Evolutionary conservation across 768 basidiomycete genomes (phyloP).

Genomic region (Amyloporia xantha): DNA sequence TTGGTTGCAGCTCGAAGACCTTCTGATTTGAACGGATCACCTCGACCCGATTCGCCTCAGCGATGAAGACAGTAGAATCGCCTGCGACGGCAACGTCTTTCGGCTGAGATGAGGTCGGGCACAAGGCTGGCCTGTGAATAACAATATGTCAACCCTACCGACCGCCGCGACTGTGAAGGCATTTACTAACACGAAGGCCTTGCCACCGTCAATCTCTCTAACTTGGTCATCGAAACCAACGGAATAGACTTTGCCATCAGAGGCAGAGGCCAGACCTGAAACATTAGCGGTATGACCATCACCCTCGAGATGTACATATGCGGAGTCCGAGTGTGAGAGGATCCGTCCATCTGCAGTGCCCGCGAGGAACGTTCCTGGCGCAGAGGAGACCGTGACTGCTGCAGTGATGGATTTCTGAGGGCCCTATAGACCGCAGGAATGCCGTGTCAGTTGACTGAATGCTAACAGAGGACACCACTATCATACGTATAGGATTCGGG

Average conservation of each 20-base stretch:
- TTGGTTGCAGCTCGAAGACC: conserved; percentile 47
- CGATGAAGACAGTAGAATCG: conserved; percentile 63
- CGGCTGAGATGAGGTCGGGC: conserved; percentile 57
- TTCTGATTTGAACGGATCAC: conserved; percentile 67
- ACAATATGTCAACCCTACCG: neutral
- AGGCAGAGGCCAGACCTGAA: conserved; percentile 58
- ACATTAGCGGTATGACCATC: conserved; percentile 42
- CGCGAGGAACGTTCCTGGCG: conserved; percentile 64
- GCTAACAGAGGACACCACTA: no score
- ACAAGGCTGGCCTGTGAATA: conserved; percentile 45
- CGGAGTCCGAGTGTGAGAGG: conserved; percentile 49
- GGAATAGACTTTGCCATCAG: conserved; percentile 54
- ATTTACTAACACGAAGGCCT: conserved; percentile 44
- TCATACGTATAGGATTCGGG: conserved; percentile 56
- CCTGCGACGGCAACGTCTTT: conserved; percentile 51
- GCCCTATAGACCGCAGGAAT: conserved; percentile 38
- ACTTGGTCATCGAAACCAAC: conserved; percentile 78
- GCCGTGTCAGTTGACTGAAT: no score
- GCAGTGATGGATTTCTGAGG: conserved; percentile 79
- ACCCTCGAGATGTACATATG: conserved; percentile 15
- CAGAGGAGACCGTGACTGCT: conserved; percentile 33
- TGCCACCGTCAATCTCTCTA: conserved; percentile 51
- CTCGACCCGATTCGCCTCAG: conserved; percentile 52
- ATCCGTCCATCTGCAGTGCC: conserved; percentile 79
- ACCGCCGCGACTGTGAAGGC: neutral